These are phyloP conservation scores for Trichoderma koningiopsis DNA, from an alignment of 2,329 filamentous ascomycete species.

Conservation along the genomic window DNA sequence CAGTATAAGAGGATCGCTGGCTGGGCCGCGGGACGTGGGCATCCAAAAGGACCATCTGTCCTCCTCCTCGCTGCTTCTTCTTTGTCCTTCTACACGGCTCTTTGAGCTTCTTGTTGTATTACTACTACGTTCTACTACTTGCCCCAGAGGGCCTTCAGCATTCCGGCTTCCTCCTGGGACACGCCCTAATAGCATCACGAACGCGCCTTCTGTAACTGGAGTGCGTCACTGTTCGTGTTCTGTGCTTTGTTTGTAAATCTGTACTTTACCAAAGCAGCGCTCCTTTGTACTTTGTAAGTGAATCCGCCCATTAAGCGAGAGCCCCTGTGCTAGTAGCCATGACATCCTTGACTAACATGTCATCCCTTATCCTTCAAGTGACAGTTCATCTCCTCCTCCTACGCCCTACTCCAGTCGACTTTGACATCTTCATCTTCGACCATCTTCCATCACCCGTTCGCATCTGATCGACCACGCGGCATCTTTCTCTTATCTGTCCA, in stretches of 20 bases:
- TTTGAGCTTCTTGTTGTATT: not conserved
- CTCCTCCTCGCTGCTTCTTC: constrained; percentile 7
- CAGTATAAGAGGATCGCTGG: constrained; percentile 18
- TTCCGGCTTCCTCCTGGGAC: not conserved
- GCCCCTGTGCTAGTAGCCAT: constrained; percentile 3
- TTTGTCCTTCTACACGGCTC: constrained; percentile 22
- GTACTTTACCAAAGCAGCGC: not conserved
- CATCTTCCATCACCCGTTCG: constrained; percentile 2
- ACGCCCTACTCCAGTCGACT: constrained; percentile 20
- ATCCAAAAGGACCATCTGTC: not conserved
- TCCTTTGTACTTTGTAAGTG: constrained; percentile 14
- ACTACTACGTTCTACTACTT: not conserved
- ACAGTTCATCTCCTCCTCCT: constrained; percentile 15
- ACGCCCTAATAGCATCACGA: not conserved
- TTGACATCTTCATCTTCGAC: constrained; percentile 18
- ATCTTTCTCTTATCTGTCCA: constrained; percentile 1
- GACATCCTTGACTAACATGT: constrained; percentile 21
- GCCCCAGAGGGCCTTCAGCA: not conserved
- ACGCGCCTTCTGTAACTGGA: constrained; percentile 9
- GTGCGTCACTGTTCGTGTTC: constrained; percentile 2
- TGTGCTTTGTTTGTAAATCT: not conserved
- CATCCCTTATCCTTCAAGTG: not conserved
- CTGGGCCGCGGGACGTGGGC: not conserved
- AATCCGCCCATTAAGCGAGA: not conserved
- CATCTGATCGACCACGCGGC: not conserved